Base-by-base conservation (phyloP, 106 monocot species). In the Chionographis japonica region DNA sequence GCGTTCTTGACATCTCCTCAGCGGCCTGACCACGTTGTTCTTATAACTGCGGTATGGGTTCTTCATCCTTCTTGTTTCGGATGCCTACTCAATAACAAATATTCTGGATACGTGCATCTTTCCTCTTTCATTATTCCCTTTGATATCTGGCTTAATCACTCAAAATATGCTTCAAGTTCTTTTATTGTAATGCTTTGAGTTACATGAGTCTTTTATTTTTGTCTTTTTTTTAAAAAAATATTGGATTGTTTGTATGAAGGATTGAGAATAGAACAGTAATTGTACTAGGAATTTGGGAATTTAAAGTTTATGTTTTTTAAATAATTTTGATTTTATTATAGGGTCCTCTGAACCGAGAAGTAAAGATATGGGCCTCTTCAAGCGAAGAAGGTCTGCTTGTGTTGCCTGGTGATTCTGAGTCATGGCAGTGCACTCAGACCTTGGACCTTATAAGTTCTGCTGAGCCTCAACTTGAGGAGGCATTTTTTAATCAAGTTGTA, bases 401-500 rank as follows among this genome's bases (percentile, higher is more conserved):
- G 27, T 74, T 98, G 61, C 85, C 92, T 15, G 87, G 80, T 81
- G 97, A 98, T 60, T 79, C 83, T 58, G 97, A 98, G 66, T 67
- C 78, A 69, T 98, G 97, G 97, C 80, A 81, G 37, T 98, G 92
- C 73, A 98, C 75, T 54, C 97, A 98, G 78, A 90, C 97, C 12
- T 81, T 98, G 72, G 87, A 87, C 17, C 65, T 98, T 4, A 85
- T 62, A 72, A 98, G 90, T 76, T 98, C 89, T 54, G 50, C 79
- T 52, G 92, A 90, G 50, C 72, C 82, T 55, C 66, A 62, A 60
- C 52, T 46, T 16, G 90, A 98, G 65, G 89, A 92, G 63, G 92
- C 92, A 52, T 98, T 98, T 74, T 98, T 98, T 62, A 98, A 98
- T 81, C 97, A 93, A 80, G 75, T 98, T 64, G 82, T 91, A 12